phyloP scores from a whole-genome alignment of 2,329 filamentous ascomycete species.

The Metarhizium rileyi region DNA sequence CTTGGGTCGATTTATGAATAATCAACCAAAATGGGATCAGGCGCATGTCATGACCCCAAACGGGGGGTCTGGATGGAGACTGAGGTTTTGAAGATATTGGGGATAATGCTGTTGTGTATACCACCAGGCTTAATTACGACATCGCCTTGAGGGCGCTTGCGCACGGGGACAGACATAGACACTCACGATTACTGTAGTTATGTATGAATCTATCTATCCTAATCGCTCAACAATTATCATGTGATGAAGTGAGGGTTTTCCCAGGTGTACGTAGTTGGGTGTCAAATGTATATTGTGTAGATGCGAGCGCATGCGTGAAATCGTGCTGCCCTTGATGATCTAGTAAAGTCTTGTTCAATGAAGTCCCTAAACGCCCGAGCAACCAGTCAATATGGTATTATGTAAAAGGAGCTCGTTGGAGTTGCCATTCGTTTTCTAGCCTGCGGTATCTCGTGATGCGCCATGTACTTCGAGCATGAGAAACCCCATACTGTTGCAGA shows the following conservation, averaged over 20 bases:
- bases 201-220: background rate
- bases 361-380: background rate
- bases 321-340: background rate
- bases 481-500: background rate
- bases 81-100: constrained; percentile 8
- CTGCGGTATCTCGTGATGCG: background rate
- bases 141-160: background rate
- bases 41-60: background rate
- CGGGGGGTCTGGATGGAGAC: background rate
- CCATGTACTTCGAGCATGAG: background rate
- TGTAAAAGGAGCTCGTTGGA: background rate
- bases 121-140: constrained; percentile 6
- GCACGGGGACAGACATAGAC: background rate
- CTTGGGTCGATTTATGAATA: background rate
- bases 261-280: background rate
- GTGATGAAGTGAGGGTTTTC: background rate
- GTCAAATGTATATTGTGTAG: background rate
- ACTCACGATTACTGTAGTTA: constrained; percentile 1
- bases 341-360: background rate
- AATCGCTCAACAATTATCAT: background rate
- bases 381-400: background rate
- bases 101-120: constrained; percentile 13
- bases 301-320: background rate
- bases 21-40: background rate
- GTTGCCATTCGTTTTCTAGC: background rate